A percentile compares a stretch with the other conserved stretches of the same genome.
Evolutionary conservation across 1,139 yeast species (phyloP).

Genomic region (Saccharomyces pastorianus): DNA sequence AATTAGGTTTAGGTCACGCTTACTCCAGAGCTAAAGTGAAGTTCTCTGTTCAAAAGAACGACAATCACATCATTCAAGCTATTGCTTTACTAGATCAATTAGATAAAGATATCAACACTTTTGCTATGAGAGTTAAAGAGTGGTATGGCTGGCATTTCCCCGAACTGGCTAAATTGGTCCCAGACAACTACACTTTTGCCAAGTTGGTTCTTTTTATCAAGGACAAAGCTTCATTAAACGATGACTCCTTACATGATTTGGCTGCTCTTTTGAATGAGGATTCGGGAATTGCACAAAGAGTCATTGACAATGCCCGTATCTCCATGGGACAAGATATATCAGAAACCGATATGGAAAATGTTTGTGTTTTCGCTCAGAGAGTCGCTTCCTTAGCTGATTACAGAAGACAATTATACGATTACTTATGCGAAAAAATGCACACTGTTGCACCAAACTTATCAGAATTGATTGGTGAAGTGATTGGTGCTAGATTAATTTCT

Average conservation of each 20-base stretch:
- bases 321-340: conserved; percentile 99
- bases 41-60: conserved; percentile 97
- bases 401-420: conserved; percentile 79
- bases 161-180: conserved; percentile 89
- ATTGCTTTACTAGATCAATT: conserved; percentile 93
- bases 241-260: conserved; percentile 79
- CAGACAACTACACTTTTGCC: conserved; percentile 86
- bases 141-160: conserved; percentile 99
- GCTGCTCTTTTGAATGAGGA: conserved; percentile 89
- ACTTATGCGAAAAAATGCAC: conserved; percentile 91
- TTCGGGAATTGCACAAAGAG: conserved; percentile 86
- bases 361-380: conserved; percentile 85
- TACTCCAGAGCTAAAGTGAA: conserved; percentile 97
- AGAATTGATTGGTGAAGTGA: conserved; percentile 94
- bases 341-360: conserved; percentile 86
- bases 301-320: conserved; percentile 85
- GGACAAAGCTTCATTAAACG: conserved; percentile 78
- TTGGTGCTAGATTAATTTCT: conserved; percentile 95
- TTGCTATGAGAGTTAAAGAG: conserved; percentile 97
- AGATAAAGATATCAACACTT: conserved; percentile 94
- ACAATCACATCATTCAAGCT: conserved; percentile 97
- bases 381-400: conserved; percentile 89
- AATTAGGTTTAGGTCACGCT: conserved; percentile 97
- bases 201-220: conserved; percentile 72
- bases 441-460: conserved; percentile 96